Evolutionary conservation across 2,329 filamentous ascomycete genomes (phyloP), one percentile per base, ranked within the genome.

Genomic region (Zasmidium angulare): DNA sequence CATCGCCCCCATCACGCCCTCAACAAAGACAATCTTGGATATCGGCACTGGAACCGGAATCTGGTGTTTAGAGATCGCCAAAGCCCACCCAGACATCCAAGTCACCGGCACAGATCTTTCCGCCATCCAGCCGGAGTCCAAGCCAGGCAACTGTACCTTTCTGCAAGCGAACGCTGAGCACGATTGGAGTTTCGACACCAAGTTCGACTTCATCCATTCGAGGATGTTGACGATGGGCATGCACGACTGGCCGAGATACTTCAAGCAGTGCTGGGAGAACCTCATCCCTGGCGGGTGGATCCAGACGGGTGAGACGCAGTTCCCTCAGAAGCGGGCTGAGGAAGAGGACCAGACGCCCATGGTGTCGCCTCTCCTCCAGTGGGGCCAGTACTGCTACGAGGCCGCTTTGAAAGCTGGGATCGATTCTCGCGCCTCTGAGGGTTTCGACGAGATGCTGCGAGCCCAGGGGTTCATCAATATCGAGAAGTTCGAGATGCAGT

Each of bases 41-140:
- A 68, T 78, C 21, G 79, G 79, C 14, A 80, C 78, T 0, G 79
- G 79, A 0, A 82, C 79, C 1, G 79, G 79, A n/a, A 65, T 73
- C 43, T 69, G 68, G 69, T 67, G 63, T n/a, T 64, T 69, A 11
- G 65, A 63, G 10, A 74, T 78, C 31, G 65, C 60, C 12, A 56
- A 64, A 20, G 53, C 54, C 20, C 50, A 61, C 50, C 63, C 58
- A 14, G 46, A 59, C 20, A 48, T 58, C 9, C 66, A 71, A 22
- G 75, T 82, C 22, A 75, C 75, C 2, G 80, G 79, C 40, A 77
- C 74, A 3, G 60, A 63, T 50, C 58, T 60, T 49, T 79, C 77
- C 0, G 79, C 79, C 31, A 82, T 81, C 52, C 80, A 82, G 62
- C 80, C 79, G 3, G 67, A 70, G 54, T 78, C 76, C 72, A 75